Evolutionary conservation across 805 yeast genomes (phyloP), one percentile per base, ranked within the genome.

Genomic region (Sungouiozyma ichnusensis): DNA sequence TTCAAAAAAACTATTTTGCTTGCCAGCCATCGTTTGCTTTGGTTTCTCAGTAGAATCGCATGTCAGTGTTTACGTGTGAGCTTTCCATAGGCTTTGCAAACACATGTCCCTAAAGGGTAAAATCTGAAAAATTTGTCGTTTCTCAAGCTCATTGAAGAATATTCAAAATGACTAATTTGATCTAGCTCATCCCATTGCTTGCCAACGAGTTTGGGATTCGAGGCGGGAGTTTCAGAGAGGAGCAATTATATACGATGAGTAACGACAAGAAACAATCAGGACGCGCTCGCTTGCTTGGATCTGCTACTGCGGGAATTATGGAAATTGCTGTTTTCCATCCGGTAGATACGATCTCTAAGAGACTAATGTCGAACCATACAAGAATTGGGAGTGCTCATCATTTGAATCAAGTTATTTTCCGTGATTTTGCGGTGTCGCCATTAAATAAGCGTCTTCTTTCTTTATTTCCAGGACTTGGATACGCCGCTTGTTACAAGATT

Each of bases 321-420:
- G 99, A 92, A 68, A 83, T 92, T 53, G 94, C 83, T 43, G 94
- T 92, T 34, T 92, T 92, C 78, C 99, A 92, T 67, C 99, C 99
- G 16, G 95, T 92, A 32, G 99, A 92, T 68, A 92, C 99, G 40
- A 83, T 87, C 59, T 87, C 98, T 51, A 92, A 92, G 72, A 82
- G 99, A 72, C 74, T 84, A 62, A 84, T 84, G 94, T 77, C 86
- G 31, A 84, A 84, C 67, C 79, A 76, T 51, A 76, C 85, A 40
- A 79, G 69, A 60, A 76, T 90, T 50, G 62, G 82, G 34, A 71
- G 76, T 33, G 55, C 73, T 13, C 46, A 76, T 31, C 84, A 85
- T 63, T 73, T 92, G 53, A 92, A 92, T 72, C 55, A 73, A 39
- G 97, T 92, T 42, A 82, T 92, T 46, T 92, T 92, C 73, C 78